Evolutionary conservation across 495 filamentous ascomycete genomes (phyloP), one percentile per base, ranked within the genome.

Genomic region (Cryomyces minteri): DNA sequence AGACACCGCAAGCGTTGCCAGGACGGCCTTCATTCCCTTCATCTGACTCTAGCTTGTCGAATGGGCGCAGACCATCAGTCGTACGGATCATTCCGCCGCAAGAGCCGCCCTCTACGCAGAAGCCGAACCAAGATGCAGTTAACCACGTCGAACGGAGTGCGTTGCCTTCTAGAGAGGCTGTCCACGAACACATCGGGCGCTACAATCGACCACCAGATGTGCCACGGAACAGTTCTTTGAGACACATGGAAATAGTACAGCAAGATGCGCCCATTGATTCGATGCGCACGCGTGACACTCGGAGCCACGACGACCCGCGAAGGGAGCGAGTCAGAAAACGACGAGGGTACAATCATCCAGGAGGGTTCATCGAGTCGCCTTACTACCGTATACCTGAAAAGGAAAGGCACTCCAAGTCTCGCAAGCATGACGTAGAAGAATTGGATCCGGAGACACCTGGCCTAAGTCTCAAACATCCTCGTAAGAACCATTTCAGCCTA

Each of bases 401-500:
- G 18, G 18, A 25, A 25, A 25, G 18, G 2, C 18, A 25, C 1
- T 2, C 18, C 18, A 25, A 25, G 18, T 25, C 18, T 25, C 18
- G 18, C 18, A 25, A 25, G 18, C 18, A 25, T 25, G 18, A 25
- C 18, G 18, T 1, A 25, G 18, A 25, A 25, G 18, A 25, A 2
- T 25, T 25, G 18, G 18, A 36, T 45, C 33, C 32, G 12, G 36
- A 45, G 14, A 32, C 43, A 45, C n/a, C 11, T 45, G 18, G 43
- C 12, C 14, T 45, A 4, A 39, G 29, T 28, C 43, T 45, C 11
- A 45, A 18, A 39, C 14, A 5, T 18, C 51, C 48, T 43, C 48
- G 49, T 40, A 51, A 51, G 12, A 40, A 43, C 39, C 54, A 57
- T 32, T 49, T 54, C 44, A 52, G 48, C 31, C 47, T 57, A 5